Conservation (phyloP, 192 early-diverging fungal species). For the Podila clonocystis region DNA sequence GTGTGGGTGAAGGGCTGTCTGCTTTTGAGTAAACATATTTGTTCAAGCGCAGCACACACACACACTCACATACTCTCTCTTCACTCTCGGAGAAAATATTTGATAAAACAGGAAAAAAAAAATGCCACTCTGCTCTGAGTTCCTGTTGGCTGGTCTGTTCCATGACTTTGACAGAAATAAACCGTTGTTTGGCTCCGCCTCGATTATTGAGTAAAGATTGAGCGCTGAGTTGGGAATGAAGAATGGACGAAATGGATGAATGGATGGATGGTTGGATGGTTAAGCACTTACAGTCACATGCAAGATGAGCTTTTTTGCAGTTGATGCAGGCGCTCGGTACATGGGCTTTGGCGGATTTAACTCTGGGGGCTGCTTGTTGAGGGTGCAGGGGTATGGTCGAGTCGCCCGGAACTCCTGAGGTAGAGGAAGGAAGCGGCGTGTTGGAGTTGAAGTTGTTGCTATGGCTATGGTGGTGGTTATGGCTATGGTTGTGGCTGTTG, state of each 20-base stretch:
- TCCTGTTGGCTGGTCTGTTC: too few relatives aligned
- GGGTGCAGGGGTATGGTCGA: conserved; percentile 12
- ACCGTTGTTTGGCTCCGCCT: too few relatives aligned
- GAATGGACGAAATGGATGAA: background rate
- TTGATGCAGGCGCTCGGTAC: conserved; percentile 91
- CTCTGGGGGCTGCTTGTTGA: conserved; percentile 22
- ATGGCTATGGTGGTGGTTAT: background rate
- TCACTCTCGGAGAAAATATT: background rate
- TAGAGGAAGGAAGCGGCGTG: background rate
- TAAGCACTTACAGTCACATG: conserved; percentile 79
- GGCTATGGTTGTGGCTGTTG: background rate
- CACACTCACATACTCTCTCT: too few relatives aligned
- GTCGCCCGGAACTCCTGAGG: background rate
- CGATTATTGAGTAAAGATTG: too few relatives aligned
- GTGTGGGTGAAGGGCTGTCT: background rate
- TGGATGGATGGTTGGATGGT: background rate
- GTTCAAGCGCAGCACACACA: background rate
- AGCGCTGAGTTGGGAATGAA: too few relatives aligned
- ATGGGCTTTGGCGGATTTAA: conserved; percentile 69
- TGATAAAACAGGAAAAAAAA: too few relatives aligned
- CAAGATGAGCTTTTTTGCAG: conserved; percentile 89
- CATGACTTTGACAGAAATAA: too few relatives aligned
- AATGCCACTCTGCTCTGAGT: too few relatives aligned
- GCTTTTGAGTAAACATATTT: background rate
- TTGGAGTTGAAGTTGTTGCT: background rate